Conservation (phyloP, 2,329 filamentous ascomycete species). For the Aspergillus pseudoterreus region DNA sequence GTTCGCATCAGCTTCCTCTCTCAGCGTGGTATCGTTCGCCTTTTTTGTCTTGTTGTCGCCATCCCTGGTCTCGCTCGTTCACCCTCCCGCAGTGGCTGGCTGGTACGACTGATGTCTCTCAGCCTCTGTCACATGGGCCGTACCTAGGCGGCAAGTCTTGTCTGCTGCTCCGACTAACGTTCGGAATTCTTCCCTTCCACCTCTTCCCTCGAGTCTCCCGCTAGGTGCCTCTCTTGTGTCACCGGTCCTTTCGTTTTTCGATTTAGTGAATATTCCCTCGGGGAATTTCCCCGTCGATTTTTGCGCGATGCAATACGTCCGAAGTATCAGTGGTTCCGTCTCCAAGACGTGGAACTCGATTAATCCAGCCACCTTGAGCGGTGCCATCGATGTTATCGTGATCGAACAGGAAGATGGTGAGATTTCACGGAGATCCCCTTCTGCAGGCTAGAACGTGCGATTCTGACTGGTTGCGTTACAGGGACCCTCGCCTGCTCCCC, state of each 20-base stretch:
- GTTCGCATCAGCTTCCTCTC: too few relatives aligned
- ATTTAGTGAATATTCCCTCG: background rate
- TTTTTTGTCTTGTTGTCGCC: background rate
- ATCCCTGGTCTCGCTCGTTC: background rate
- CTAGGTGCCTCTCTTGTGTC: slow-evolving; percentile 12
- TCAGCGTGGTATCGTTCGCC: background rate
- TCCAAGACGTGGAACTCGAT: slow-evolving; percentile 99
- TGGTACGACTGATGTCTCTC: slow-evolving; percentile 2
- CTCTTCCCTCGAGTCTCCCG: slow-evolving; percentile 13
- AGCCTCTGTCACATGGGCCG: slow-evolving; percentile 34
- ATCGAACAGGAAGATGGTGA: slow-evolving; percentile 92
- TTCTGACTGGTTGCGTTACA: slow-evolving; percentile 18
- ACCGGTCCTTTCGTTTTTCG: slow-evolving; percentile 1
- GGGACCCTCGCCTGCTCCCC: slow-evolving; percentile 81
- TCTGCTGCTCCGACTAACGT: slow-evolving; percentile 5
- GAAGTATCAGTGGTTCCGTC: slow-evolving; percentile 90
- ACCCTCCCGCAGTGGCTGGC: background rate
- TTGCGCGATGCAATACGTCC: slow-evolving; percentile 87
- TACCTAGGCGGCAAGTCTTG: slow-evolving; percentile 30
- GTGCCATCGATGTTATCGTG: slow-evolving; percentile 97
- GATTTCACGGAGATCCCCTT: slow-evolving; percentile 4
- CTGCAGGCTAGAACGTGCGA: background rate
- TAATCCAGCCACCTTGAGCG: slow-evolving; percentile 94
- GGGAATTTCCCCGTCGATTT: slow-evolving; percentile 2
- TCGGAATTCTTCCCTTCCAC: slow-evolving; percentile 14